Base-by-base conservation (phyloP, 2,329 filamentous ascomycete species). In the Fusarium buxicola region DNA sequence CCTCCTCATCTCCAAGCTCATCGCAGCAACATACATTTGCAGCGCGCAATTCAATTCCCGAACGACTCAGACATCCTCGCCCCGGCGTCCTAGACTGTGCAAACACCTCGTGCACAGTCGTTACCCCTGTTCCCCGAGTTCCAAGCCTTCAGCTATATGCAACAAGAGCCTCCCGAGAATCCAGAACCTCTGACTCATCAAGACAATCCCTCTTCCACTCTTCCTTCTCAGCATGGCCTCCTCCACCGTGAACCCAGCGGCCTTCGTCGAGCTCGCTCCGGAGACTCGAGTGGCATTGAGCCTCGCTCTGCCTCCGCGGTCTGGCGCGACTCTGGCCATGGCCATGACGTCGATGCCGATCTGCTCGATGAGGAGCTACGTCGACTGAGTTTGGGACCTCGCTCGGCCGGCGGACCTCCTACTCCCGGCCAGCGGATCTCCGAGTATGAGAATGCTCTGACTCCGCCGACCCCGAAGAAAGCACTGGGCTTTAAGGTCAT, bases 381-480 rank as follows among this genome's bases (percentile, higher is more conserved):
- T 71, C 74, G 84, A 80, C 68, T 88, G 85, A 88, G 76, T 60
- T 58, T 78, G 49, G 63, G 55, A 39, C 72, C 73, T 36, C 68
- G 60, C 41, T 64, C 69, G 39, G 67, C 64, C 54, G 73, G 63
- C 45, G 73, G 56, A 57, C 68, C 71, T 60, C 67, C 65, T 51
- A 67, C 72, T 67, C 78, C 80, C 38, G 84, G 84, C 36, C 81
- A 87, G 66, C 80, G 84, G 41, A 83, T 89, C 48, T 78, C 78
- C 31, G 85, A 87, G 53, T 87, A 89, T 72, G 87, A 89, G 70
- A 86, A 84, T 73, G 86, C 86, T 28, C 73, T 84, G 64, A 80
- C 79, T 13, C 79, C 80, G 13, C 77, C 74, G 24, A 77, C 79
- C 12, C 77, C 80, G 4, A 80, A 77, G 70, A 81, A 83, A 60